Base-by-base conservation (phyloP, 2,329 filamentous ascomycete species). In the Ophiocordyceps unilateralis region DNA sequence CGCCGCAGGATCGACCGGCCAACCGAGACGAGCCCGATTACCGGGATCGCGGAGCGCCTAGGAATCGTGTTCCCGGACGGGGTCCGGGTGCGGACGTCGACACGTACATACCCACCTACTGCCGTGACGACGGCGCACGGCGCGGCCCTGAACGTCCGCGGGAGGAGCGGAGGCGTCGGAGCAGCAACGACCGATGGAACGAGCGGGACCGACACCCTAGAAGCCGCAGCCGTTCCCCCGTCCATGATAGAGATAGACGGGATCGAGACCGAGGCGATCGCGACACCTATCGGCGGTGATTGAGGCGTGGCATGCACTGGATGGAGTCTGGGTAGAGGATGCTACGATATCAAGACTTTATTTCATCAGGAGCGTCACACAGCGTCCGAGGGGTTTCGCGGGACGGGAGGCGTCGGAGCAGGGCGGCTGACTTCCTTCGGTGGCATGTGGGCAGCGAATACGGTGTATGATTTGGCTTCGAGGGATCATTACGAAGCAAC, bases 81-180 rank as follows among this genome's bases (percentile, higher is more conserved):
- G 57, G 51, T 9, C 53, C 51, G 24, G 57, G 51, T 9, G 53
- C 51, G 2, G 66, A 71, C 42, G 55, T 68, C 20, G 67, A 71
- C 46, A 70, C 68, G 2, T 70, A 72, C 42, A 70, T 72, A 26
- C 68, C 68, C 4, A 64, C 61, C 37, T 71, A 71, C 44, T 55
- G 60, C 41, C 57, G 52, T 4, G 58, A 61, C 20, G 58, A 58
- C 12, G 55, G 51, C 41, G 55, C 50, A 10, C 51, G 59, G 19
- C 55, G 63, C 45, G 53, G 61, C 39, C 56, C 61, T 26, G 58
- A 65, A 30, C 56, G 58, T 15, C 49, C 47, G 5, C 50, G 55
- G 20, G 56, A 62, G 24, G 56, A 63, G 28, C 51, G 59, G 19
- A 51, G 57, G 26, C 53, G 57, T 7, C 56, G 61, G 44, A 53